A percentile compares a stretch with the other conserved stretches of the same genome.
These are phyloP conservation scores for Sugiyamaella japonica DNA, from an alignment of 1,139 yeast genomes.

Conservation along the genomic window DNA sequence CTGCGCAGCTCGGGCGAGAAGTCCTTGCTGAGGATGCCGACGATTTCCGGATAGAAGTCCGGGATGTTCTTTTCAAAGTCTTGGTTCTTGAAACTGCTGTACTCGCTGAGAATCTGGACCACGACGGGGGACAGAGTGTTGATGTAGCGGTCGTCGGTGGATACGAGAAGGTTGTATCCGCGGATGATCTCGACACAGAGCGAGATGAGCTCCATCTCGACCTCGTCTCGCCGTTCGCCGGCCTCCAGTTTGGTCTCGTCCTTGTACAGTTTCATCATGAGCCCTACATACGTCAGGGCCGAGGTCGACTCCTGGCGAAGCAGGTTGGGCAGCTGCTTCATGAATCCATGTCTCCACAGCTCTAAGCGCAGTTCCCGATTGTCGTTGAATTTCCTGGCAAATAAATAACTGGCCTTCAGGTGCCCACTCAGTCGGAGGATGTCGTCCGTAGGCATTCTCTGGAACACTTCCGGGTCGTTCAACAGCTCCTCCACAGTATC, in stretches of 20 bases:
- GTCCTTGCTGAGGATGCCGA: conserved; percentile 66
- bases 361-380: conserved; percentile 83
- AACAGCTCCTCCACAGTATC: conserved; percentile 81
- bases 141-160: conserved; percentile 73
- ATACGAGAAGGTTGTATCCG: conserved; percentile 69
- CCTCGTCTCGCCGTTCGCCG: conserved; percentile 43
- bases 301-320: conserved; percentile 90
- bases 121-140: conserved; percentile 91
- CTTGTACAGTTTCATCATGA: conserved; percentile 77
- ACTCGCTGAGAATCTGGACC: conserved; percentile 80
- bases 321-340: conserved; percentile 88
- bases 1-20: conserved; percentile 67
- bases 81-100: conserved; percentile 68
- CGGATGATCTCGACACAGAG: conserved; percentile 69
- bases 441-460: conserved; percentile 63
- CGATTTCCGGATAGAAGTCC: conserved; percentile 63
- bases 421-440: conserved; percentile 60
- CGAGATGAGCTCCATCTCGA: conserved; percentile 61
- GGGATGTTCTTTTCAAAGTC: conserved; percentile 71
- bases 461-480: conserved; percentile 64
- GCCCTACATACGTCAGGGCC: conserved; percentile 80
- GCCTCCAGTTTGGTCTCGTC: conserved; percentile 50
- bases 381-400: conserved; percentile 84
- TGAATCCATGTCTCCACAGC: conserved; percentile 88
- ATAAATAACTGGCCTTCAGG: conserved; percentile 68